Percentiles rank a stretch among this genome's conserved stretches.
Conservation (phyloP, 352 stramenopile genomes). For the Phytophthora sp. region DNA sequence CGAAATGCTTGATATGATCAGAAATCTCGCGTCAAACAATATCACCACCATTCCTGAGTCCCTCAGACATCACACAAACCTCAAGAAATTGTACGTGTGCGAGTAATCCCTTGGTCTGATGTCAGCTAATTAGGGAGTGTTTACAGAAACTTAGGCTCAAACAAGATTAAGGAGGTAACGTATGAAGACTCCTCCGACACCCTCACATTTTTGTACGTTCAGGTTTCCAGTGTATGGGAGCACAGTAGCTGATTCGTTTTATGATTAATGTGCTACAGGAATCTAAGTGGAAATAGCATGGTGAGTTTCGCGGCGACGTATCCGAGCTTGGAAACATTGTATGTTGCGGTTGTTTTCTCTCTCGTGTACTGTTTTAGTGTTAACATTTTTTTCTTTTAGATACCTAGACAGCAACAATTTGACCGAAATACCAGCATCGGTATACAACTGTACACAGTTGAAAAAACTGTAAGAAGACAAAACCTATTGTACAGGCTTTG, state of each 20-base stretch:
- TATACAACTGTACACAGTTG: conserved; percentile 27
- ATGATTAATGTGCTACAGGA: conserved; percentile 11
- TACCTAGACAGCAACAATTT: conserved; percentile 27
- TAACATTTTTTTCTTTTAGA: conserved; percentile 10
- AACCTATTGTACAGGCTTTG: background rate
- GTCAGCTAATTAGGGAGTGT: background rate
- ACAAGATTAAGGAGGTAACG: conserved; percentile 23
- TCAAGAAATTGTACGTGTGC: conserved; percentile 22
- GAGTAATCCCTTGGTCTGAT: background rate
- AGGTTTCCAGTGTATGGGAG: background rate
- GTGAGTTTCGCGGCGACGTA: conserved; percentile 51
- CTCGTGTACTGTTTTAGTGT: background rate
- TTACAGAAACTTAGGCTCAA: conserved; percentile 27
- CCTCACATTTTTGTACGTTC: conserved; percentile 20
- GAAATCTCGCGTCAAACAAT: conserved; percentile 28
- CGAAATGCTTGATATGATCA: background rate
- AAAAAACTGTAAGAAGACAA: conserved; percentile 33
- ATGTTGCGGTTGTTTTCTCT: conserved; percentile 6
- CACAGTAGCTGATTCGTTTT: background rate
- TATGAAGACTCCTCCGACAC: conserved; percentile 6
- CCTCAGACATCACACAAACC: conserved; percentile 2
- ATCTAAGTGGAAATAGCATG: conserved; percentile 26
- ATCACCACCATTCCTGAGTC: conserved; percentile 17
- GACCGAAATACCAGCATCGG: conserved; percentile 16
- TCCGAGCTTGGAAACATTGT: conserved; percentile 54